Conservation (phyloP, 306 rosid species). For the Lathyrus sativus region DNA sequence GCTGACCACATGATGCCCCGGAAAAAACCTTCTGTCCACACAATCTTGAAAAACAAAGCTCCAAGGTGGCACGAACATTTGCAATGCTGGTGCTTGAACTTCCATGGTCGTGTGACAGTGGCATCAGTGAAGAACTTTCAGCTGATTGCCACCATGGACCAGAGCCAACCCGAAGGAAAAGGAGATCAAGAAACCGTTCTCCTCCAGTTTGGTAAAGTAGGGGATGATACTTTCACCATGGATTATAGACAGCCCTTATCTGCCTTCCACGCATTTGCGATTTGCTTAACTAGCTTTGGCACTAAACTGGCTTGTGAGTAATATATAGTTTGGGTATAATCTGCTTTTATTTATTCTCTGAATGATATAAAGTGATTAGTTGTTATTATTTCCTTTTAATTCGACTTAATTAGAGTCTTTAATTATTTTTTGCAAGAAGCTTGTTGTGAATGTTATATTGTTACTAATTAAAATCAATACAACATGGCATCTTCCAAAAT, state of each 20-base stretch:
- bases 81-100: conserved; percentile 99
- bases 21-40: conserved; percentile 52
- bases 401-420: conserved; percentile 31
- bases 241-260: conserved; percentile 94
- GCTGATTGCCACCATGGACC: conserved; percentile 80
- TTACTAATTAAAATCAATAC: neutral
- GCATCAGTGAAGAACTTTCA: conserved; percentile 98
- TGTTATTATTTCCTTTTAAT: conserved; percentile 7
- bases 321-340: conserved; percentile 31
- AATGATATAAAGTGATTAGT: conserved; percentile 45
- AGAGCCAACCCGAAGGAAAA: conserved; percentile 85
- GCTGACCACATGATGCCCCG: conserved; percentile 38
- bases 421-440: conserved; percentile 37
- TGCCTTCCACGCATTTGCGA: conserved; percentile 96
- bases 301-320: conserved; percentile 97
- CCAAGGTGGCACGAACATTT: conserved; percentile 97
- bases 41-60: conserved; percentile 87
- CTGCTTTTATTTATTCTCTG: conserved; percentile 48
- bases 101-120: conserved; percentile 94
- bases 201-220: conserved; percentile 96
- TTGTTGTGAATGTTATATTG: conserved; percentile 51
- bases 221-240: conserved; percentile 91
- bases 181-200: conserved; percentile 91
- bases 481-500: conserved; percentile 1
- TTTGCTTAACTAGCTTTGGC: conserved; percentile 97